Base-by-base conservation (phyloP, 2,329 filamentous ascomycete species). In the Pestalotiopsis sp. region DNA sequence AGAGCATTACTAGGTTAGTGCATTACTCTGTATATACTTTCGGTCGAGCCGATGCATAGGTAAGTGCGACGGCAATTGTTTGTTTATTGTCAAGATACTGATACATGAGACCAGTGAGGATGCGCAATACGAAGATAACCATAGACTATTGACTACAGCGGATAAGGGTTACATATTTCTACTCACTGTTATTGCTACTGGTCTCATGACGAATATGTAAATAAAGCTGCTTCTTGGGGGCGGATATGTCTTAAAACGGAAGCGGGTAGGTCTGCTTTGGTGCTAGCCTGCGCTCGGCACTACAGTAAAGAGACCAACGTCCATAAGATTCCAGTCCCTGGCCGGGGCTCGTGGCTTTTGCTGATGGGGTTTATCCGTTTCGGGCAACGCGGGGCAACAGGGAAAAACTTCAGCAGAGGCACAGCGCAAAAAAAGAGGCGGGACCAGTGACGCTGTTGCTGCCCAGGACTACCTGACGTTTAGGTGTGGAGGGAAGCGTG, bases 391-490 rank as follows among this genome's bases (percentile, higher is more conserved):
- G 59, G 59, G 59, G 59, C 59, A 61, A 20, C 17, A 17, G 59
- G 59, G 59, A 61, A 61, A 61, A 36, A 20, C 59, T 20, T 36
- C n/a, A 61, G 36, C 23, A 59, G 27, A 40, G 31, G 36, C 27
- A 27, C 31, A 36, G 59, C 59, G 27, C 27, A 59, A 13, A 59
- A 27, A 27, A 40, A 27, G 20, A 14, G 31, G 36, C n/a, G 59
- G 27, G 31, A 27, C 25, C 27, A 36, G 59, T 61, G 59, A 61
- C 59, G 59, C 59, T 61, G 59, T 61, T 61, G 59, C 23, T 14
- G 27, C 23, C 57, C 57, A 25, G 57, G n/a, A 31, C 31, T 31
- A 4, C 23, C 23, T 31, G 27, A 31, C 31, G 31, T n/a, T 31
- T 31, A 31, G 31, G 31, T 31, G 31, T 31, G 31, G 31, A 31